These are phyloP conservation scores for Gentiana straminea DNA, from an alignment of 257 asterid genomes.

Conservation along the genomic window DNA sequence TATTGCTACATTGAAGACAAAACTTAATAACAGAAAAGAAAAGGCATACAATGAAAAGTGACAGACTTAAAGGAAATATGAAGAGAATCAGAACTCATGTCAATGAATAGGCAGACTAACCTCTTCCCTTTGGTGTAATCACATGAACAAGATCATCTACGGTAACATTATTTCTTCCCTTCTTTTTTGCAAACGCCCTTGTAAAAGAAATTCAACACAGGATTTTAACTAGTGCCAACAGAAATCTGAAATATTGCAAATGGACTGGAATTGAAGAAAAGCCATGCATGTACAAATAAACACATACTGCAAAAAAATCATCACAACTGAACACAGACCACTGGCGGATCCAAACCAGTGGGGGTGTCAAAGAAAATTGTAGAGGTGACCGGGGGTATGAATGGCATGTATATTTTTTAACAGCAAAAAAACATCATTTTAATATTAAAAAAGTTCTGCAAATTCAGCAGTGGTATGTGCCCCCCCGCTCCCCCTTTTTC, in stretches of 20 bases:
- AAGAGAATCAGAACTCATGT: neutral
- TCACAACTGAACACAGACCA: too few relatives aligned
- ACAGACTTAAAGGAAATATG: neutral
- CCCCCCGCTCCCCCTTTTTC: too few relatives aligned
- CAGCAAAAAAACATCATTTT: too few relatives aligned
- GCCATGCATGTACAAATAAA: neutral
- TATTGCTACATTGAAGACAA: neutral
- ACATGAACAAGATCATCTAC: constrained; percentile 60
- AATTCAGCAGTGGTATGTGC: too few relatives aligned
- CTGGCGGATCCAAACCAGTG: too few relatives aligned
- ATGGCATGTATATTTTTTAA: too few relatives aligned
- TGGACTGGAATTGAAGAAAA: neutral
- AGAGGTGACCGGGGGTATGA: too few relatives aligned
- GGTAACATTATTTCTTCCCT: constrained; percentile 63
- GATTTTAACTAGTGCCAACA: neutral
- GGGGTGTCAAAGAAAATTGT: too few relatives aligned
- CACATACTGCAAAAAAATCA: neutral
- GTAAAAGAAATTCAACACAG: constrained; percentile 16
- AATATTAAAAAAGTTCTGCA: too few relatives aligned
- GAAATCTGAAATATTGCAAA: neutral
- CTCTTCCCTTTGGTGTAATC: constrained; percentile 76
- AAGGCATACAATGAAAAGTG: neutral
- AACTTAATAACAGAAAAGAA: neutral
- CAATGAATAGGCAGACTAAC: constrained; percentile 17
- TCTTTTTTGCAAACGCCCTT: constrained; percentile 60